Evolutionary conservation across 2,329 filamentous ascomycete species (phyloP), one percentile per base, ranked within the genome.

Genomic region (Colletotrichum chlorophyti): DNA sequence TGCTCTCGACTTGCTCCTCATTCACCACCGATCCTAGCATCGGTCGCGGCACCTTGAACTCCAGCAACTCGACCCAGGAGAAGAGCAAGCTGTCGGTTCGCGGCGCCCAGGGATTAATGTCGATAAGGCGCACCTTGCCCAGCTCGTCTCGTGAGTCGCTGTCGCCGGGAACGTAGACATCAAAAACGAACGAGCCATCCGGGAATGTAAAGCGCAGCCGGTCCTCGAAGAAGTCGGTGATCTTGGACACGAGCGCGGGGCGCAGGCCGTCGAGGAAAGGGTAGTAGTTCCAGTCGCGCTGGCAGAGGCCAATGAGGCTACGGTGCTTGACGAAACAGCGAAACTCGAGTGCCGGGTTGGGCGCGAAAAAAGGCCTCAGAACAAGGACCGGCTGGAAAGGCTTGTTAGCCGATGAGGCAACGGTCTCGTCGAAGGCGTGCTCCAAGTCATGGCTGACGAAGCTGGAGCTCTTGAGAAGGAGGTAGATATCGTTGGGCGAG

Each of bases 361-460:
- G 87, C 62, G 88, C 88, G 74, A 97, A 91, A 75, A 91, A 94
- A 70, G 96, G 91, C 29, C 95, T 87, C 9, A 99, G 83, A 3
- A 97, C 89, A 2, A 99, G 85, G 2, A 93, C 83, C 52, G 93
- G 95, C 5, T 84, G 82, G 63, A 95, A 90, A 3, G 73, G 72
- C 69, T 63, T 61, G 37, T 42, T 41, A 4, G 49, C 10, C 21
- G 54, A 60, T 50, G 63, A 38, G 15, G 76, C 72, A 38, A 90
- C 83, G 64, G 80, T 79, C 65, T 89, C 93, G 64, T 96, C 91
- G 65, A 97, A 98, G 2, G 93, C 92, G 70, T 97, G 91, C 68
- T 96, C 91, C 6, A 99, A 80, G 70, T 99, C 95, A 72, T 98
- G 93, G 4, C 91, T 96, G 60, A 98, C 82, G 69, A 99, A 98